These are phyloP conservation scores for Pythium pyrilobum DNA, from an alignment of 352 stramenopile genomes.

Conservation along the genomic window DNA sequence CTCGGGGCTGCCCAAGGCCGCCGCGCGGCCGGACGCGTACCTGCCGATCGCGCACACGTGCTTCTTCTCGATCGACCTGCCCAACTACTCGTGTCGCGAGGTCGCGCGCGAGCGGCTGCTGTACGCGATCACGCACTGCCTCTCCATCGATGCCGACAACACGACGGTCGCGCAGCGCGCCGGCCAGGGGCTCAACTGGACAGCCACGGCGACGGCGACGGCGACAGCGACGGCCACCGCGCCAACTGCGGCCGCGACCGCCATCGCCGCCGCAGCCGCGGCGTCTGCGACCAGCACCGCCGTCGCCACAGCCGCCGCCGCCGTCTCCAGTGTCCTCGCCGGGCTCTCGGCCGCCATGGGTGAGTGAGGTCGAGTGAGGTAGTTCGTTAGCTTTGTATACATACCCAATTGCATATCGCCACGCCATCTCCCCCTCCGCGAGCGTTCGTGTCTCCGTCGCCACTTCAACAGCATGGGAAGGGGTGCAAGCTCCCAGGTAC, in stretches of 20 bases:
- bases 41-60: slow-evolving; percentile 85
- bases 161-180: slow-evolving; percentile 84
- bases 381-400: background rate
- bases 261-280: slow-evolving; percentile 17
- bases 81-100: slow-evolving; percentile 62
- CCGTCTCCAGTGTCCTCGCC: slow-evolving; percentile 63
- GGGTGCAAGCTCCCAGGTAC: too few relatives aligned
- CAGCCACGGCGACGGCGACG: slow-evolving; percentile 26
- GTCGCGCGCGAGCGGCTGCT: slow-evolving; percentile 82
- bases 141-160: slow-evolving; percentile 86
- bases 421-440: too few relatives aligned
- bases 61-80: slow-evolving; percentile 88
- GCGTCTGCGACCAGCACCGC: slow-evolving; percentile 16
- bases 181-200: slow-evolving; percentile 85
- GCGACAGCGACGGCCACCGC: slow-evolving; percentile 26
- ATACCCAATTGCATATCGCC: too few relatives aligned
- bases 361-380: slow-evolving; percentile 9
- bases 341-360: slow-evolving; percentile 29
- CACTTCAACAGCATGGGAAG: too few relatives aligned
- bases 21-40: slow-evolving; percentile 71
- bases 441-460: too few relatives aligned
- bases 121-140: slow-evolving; percentile 87
- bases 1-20: slow-evolving; percentile 73
- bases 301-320: slow-evolving; percentile 29
- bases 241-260: slow-evolving; percentile 5